Evolutionary conservation across 2,329 filamentous ascomycete genomes (phyloP).

Genomic region (Fusarium sp.): DNA sequence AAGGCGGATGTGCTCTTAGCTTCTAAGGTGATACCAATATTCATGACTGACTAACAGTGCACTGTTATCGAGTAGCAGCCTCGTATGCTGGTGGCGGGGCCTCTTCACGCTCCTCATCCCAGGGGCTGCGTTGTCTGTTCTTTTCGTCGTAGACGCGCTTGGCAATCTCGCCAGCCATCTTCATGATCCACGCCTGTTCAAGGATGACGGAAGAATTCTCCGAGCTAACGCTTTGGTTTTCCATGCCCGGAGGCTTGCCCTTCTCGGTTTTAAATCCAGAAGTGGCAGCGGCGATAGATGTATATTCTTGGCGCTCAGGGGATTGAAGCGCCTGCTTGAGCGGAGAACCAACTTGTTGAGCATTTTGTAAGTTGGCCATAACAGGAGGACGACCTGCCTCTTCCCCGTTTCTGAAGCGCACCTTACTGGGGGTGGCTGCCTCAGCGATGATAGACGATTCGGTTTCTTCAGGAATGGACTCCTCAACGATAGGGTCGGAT

Average conservation of each 20-base stretch:
- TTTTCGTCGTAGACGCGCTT: conserved; percentile 90
- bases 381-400: conserved; percentile 39
- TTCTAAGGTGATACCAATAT: background rate
- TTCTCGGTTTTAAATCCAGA: conserved; percentile 41
- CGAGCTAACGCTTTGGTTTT: conserved; percentile 51
- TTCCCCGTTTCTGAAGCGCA: conserved; percentile 53
- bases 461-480: conserved; percentile 69
- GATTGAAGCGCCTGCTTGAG: conserved; percentile 33
- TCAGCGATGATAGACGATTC: conserved; percentile 55
- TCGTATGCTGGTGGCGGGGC: conserved; percentile 72
- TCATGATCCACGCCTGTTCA: conserved; percentile 87
- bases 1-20: background rate
- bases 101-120: conserved; percentile 67
- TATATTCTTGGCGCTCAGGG: conserved; percentile 25
- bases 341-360: conserved; percentile 42
- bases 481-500: conserved; percentile 69
- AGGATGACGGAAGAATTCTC: conserved; percentile 71
- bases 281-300: conserved; percentile 37
- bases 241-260: conserved; percentile 47
- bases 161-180: conserved; percentile 94
- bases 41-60: conserved; percentile 16
- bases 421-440: conserved; percentile 50
- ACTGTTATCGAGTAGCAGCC: conserved; percentile 55
- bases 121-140: conserved; percentile 54
- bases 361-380: conserved; percentile 42